Conservation (phyloP, 2,329 filamentous ascomycete species). For the Harringtonia lauricola region DNA sequence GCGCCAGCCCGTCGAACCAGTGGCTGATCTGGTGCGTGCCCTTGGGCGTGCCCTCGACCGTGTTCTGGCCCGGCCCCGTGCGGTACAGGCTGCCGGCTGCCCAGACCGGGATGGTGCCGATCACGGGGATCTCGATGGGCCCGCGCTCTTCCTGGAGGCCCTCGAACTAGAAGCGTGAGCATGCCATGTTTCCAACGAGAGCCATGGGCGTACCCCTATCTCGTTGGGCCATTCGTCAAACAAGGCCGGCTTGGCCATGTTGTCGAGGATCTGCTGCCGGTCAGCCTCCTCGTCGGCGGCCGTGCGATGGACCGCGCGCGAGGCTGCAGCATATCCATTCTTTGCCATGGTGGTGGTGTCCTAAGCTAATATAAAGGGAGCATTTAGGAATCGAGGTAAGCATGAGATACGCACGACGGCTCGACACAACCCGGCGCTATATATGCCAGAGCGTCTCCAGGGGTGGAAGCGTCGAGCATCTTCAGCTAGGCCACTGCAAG, state of each 20-base stretch:
- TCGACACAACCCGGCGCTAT: no score
- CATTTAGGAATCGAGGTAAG: no score
- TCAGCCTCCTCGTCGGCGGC: slow-evolving; percentile 1
- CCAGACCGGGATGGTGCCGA: slow-evolving; percentile 59
- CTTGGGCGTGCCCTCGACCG: slow-evolving; percentile 43
- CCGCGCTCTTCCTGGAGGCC: slow-evolving; percentile 53
- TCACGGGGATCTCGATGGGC: slow-evolving; percentile 51
- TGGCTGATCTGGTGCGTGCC: slow-evolving; percentile 55
- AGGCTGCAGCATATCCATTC: no score
- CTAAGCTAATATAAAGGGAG: no score
- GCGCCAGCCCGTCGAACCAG: slow-evolving; percentile 73
- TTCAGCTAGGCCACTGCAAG: no score
- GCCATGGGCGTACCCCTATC: neutral
- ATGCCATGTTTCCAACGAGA: neutral
- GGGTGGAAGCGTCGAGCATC: no score
- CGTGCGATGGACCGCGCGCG: neutral
- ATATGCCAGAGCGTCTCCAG: no score
- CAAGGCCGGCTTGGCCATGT: neutral
- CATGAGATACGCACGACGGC: no score
- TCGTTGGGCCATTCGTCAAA: neutral
- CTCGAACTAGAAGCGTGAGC: slow-evolving; percentile 43
- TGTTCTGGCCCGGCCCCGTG: slow-evolving; percentile 59
- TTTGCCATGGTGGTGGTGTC: neutral
- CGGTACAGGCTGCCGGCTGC: slow-evolving; percentile 62
- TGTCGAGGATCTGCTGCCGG: neutral